Base-by-base conservation (phyloP, 1,284 basidiomycete species). In the Boletus austroedulis region DNA sequence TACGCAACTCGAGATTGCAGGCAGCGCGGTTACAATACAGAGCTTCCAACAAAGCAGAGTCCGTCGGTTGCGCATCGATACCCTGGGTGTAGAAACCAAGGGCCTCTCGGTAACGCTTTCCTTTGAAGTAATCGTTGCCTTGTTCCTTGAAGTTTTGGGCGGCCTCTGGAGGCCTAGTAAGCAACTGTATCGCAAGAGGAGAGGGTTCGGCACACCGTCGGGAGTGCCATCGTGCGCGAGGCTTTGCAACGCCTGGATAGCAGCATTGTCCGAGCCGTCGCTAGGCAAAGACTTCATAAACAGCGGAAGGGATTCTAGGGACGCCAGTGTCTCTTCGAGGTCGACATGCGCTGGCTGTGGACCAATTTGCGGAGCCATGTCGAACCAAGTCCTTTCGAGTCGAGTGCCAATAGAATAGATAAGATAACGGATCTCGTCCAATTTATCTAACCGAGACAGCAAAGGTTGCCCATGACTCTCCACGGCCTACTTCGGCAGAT, bases 81-180 rank as follows among this genome's bases (percentile, higher is more conserved):
- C 90, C 96, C 69, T 96, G 91, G 0, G 89, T 87, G 73, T 98
- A 99, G 71, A 98, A 98, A 0, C 86, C 85, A 12, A 89, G 64
- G 2, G 96, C 96, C 72, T 99, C 95, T 31, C 89, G 82, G 74
- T 86, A 92, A 49, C 92, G 84, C 70, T 91, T 93, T 24, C 88
- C 89, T 61, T 86, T 87, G 77, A 92, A 98, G 67, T 97, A 94
- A 57, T 95, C 92, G 72, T 98, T 98, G 4, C 94, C 96, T 73
- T 98, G 94, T 55, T 92, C 85, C 74, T 98, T 98, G 76, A 98
- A 98, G 72, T 92, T 95, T 61, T 85, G 79, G 0, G 95, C 94
- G 64, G 94, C 81, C 73, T 99, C 96, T 96, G 65, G 28, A 31
- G 36, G 24, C 52, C 34, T 23, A 38, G 52, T 62, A 50, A 64